phyloP scores from a whole-genome alignment of 345 rosid species.

The Theobroma cacao region DNA sequence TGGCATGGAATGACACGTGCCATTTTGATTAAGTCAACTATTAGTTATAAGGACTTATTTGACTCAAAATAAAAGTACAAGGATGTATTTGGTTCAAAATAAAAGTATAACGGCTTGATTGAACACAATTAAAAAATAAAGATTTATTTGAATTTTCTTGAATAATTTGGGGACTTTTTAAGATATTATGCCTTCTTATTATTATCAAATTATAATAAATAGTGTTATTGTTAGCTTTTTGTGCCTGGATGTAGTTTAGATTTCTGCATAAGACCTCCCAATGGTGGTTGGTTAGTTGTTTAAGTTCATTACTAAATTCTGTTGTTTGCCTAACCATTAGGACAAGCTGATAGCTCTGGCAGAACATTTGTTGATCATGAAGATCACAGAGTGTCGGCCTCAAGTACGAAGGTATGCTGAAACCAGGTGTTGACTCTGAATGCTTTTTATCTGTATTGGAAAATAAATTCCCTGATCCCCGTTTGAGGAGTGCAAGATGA shows the following conservation, averaged over 20 bases:
- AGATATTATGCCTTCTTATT: no score
- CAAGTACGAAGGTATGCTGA: conserved; percentile 55
- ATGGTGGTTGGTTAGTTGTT: not conserved
- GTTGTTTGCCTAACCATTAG: conserved; percentile 36
- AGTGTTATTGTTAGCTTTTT: not conserved
- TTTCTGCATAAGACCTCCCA: not conserved
- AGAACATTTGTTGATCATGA: conserved; percentile 46
- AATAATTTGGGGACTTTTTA: no score
- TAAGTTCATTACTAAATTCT: conserved; percentile 2
- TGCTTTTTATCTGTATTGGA: conserved; percentile 9
- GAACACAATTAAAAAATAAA: no score
- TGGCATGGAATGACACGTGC: no score
- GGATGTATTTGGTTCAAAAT: no score
- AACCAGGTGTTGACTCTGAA: conserved; percentile 7
- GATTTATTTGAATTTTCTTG: no score
- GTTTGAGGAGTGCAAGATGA: conserved; percentile 1
- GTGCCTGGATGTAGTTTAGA: not conserved
- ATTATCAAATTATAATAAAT: no score
- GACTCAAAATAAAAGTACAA: no score
- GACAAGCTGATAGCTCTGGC: conserved; percentile 36
- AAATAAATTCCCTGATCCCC: conserved; percentile 11
- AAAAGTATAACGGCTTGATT: no score
- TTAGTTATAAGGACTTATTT: no score
- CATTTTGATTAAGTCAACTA: no score
- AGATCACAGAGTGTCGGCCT: conserved; percentile 32